A percentile compares a stretch with the other conserved stretches of the same genome.
phyloP scores from a whole-genome alignment of 192 early-diverging fungal species.

The Linnemannia elongata region DNA sequence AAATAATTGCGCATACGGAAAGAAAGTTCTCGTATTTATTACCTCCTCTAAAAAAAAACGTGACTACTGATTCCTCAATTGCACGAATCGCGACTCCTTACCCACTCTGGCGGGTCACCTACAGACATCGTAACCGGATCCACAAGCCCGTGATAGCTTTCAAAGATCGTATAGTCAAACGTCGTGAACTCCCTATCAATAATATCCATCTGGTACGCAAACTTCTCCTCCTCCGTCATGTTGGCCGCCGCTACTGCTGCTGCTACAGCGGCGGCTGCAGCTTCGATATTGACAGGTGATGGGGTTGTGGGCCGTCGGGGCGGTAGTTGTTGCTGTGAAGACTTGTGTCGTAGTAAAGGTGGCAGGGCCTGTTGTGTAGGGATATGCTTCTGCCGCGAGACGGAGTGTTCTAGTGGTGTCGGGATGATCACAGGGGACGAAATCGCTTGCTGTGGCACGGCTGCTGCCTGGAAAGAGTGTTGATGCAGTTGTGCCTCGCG shows the following conservation, averaged over 20 bases:
- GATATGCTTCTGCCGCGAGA: constrained; percentile 37
- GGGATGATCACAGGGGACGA: constrained; percentile 47
- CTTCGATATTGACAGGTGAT: constrained; percentile 42
- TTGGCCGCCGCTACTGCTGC: constrained; percentile 20
- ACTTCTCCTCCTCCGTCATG: constrained; percentile 27
- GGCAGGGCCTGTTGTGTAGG: constrained; percentile 26
- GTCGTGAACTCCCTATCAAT: constrained; percentile 82
- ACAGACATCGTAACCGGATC: constrained; percentile 73
- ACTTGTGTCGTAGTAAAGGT: constrained; percentile 22
- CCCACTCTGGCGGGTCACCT: constrained; percentile 80
- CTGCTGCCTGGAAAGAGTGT: constrained; percentile 35
- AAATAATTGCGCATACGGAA: neutral
- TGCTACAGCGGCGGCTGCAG: constrained; percentile 23
- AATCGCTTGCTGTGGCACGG: constrained; percentile 28
- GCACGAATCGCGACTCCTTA: constrained; percentile 49
- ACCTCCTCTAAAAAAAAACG: too few species aligned
- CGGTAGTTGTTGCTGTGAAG: neutral
- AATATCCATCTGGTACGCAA: constrained; percentile 53
- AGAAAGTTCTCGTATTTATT: too few species aligned
- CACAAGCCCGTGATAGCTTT: constrained; percentile 77
- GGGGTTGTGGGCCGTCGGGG: constrained; percentile 18
- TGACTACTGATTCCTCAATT: neutral
- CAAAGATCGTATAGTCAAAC: constrained; percentile 91
- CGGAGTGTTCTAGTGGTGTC: constrained; percentile 35
- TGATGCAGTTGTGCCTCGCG: constrained; percentile 1